Evolutionary conservation across 75 land plant species (phyloP), one percentile per base, ranked within the genome.

Genomic region (Cunninghamia lanceolata): DNA sequence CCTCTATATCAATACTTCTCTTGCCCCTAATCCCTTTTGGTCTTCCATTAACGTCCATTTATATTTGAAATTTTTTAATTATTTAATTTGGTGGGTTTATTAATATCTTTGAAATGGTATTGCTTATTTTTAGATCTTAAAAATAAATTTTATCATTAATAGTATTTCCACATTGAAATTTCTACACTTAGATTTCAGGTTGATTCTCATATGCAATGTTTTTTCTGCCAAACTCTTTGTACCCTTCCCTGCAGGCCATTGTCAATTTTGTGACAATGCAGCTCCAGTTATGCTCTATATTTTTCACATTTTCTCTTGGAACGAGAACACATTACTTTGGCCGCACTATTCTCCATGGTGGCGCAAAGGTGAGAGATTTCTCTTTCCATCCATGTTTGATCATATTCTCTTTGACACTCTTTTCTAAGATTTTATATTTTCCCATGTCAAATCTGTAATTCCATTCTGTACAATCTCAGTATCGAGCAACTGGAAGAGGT

Each of bases 291-390:
- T 92, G 95, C 80, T 95, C 99, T 54, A 94, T 98, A 40, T 98
- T 95, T 86, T 98, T 98, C 90, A 98, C 99, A 36, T 98, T 98
- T 82, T 95, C 99, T 82, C 89, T 98, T 59, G 99, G 99, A 56
- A 98, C 99, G 30, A 91, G 93, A 89, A 92, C 97, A 36, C 99
- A 98, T 86, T 98, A 98, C 79, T 98, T 96, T 93, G 99, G 99
- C 21, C 92, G 97, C 14, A 98, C 99, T 4, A 92, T 98, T 83
- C 95, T 98, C 34, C 99, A 98, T 91, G 99, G 99, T 47, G 99
- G 99, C 91, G 99, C 99, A 68, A 98, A 93, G 91, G 99, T 90
- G 93, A 89, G 76, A 83, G 9, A 35, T 71, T 32, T 83, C 7
- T 34, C 59, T 32, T 1, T 82, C 42, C 39, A 76, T 6, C 85